Evolutionary conservation across 1,284 basidiomycete species (phyloP).

Genomic region (Trametes hirsuta): DNA sequence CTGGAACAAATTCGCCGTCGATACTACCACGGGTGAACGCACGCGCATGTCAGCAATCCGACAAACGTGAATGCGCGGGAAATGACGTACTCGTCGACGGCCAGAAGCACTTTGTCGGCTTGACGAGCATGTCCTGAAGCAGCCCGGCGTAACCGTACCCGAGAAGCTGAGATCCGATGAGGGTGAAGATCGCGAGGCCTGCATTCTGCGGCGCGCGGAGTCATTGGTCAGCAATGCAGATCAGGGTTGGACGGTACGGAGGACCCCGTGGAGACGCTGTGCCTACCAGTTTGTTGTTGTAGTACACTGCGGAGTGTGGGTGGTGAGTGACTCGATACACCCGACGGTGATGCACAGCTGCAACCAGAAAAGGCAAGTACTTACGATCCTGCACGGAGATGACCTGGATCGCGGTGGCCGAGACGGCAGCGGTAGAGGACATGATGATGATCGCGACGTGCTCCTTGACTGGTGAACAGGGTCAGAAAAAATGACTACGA

Average conservation of each 20-base stretch:
- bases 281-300: constrained; percentile 36
- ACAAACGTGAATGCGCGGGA: neutral
- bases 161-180: constrained; percentile 37
- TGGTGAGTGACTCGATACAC: neutral
- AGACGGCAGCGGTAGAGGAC: constrained; percentile 39
- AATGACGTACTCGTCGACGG: constrained; percentile 31
- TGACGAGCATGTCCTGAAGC: constrained; percentile 36
- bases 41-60: neutral
- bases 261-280: too few species aligned
- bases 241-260: too few species aligned
- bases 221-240: too few species aligned
- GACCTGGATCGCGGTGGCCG: constrained; percentile 41
- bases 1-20: constrained; percentile 36
- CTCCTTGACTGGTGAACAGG: constrained; percentile 33
- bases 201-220: constrained; percentile 23
- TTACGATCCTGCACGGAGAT: constrained; percentile 40
- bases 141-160: constrained; percentile 38
- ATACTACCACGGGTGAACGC: constrained; percentile 18
- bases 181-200: constrained; percentile 37
- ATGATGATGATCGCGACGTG: constrained; percentile 42
- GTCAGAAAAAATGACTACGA: neutral
- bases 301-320: constrained; percentile 31
- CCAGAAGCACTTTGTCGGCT: constrained; percentile 39
- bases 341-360: too few species aligned
- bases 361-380: neutral